phyloP scores from a whole-genome alignment of 306 rosid species.

The Fragaria nilgerrensis region DNA sequence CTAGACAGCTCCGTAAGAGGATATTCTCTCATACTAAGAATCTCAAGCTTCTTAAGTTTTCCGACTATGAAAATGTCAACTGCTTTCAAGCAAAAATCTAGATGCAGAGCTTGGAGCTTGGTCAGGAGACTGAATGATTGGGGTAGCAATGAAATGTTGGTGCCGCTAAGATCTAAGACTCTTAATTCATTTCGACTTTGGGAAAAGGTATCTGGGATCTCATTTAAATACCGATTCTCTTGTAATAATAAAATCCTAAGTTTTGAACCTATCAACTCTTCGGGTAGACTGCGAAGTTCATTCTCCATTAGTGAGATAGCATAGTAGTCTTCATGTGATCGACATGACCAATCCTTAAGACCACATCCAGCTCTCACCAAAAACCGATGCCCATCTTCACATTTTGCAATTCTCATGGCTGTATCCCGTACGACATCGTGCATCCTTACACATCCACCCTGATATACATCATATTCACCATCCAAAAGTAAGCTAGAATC shows the following conservation, averaged over 20 bases:
- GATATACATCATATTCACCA: too few relatives aligned
- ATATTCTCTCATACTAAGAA: background rate
- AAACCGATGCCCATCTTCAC: background rate
- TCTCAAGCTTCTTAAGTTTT: background rate
- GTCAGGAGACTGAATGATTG: background rate
- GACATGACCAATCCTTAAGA: background rate
- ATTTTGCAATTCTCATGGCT: background rate
- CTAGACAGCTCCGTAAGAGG: too few relatives aligned
- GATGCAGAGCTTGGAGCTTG: background rate
- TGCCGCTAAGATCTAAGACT: background rate
- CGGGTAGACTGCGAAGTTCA: background rate
- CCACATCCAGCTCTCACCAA: background rate
- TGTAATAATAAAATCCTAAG: background rate
- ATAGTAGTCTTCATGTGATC: background rate
- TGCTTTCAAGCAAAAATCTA: fast-evolving
- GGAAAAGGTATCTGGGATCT: background rate
- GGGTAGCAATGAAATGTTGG: background rate
- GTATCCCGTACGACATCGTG: background rate
- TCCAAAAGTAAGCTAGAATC: too few relatives aligned
- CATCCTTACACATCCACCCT: background rate
- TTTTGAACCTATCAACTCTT: background rate
- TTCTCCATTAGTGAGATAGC: background rate
- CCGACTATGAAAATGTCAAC: background rate
- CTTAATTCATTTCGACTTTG: background rate
- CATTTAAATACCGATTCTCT: fast-evolving